Conservation (phyloP, 2,329 filamentous ascomycete genomes). For the Hawksworthiomyces lignivorus region DNA sequence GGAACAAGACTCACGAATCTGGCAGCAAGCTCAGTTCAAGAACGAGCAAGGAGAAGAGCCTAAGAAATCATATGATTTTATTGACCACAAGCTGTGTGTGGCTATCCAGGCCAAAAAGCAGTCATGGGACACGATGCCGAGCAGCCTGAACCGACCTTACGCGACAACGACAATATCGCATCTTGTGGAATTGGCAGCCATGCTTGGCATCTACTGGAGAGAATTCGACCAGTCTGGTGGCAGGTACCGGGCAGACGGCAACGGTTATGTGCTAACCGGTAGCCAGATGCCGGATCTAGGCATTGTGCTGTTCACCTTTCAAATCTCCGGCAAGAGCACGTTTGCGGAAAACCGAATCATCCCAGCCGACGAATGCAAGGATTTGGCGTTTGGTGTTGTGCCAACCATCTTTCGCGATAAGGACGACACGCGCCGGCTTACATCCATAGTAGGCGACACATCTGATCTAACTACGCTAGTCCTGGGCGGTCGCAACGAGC, state of each 20-base stretch:
- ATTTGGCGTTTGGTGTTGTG: constrained; percentile 47
- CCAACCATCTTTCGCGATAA: constrained; percentile 43
- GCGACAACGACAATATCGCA: constrained; percentile 48
- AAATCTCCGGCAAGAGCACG: constrained; percentile 37
- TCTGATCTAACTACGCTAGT: constrained; percentile 36
- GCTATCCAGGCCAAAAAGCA: constrained; percentile 36
- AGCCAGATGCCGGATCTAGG: constrained; percentile 40
- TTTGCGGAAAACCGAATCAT: constrained; percentile 45
- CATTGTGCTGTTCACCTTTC: constrained; percentile 46
- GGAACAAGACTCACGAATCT: constrained; percentile 38
- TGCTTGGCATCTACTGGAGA: constrained; percentile 50
- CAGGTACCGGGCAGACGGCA: constrained; percentile 46
- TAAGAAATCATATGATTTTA: constrained; percentile 11
- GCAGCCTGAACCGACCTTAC: constrained; percentile 37
- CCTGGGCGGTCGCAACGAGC: constrained; percentile 39
- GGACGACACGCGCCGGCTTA: constrained; percentile 30
- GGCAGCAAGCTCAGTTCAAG: constrained; percentile 33
- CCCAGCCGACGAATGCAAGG: constrained; percentile 45
- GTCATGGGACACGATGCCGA: constrained; percentile 45
- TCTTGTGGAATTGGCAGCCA: constrained; percentile 44
- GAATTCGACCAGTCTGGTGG: constrained; percentile 45
- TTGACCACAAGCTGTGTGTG: constrained; percentile 33
- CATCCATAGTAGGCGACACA: constrained; percentile 30
- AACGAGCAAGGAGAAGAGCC: no score
- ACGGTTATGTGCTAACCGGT: constrained; percentile 43